Base-by-base conservation (phyloP, 2,329 filamentous ascomycete genomes). In the Talaromyces sp. region DNA sequence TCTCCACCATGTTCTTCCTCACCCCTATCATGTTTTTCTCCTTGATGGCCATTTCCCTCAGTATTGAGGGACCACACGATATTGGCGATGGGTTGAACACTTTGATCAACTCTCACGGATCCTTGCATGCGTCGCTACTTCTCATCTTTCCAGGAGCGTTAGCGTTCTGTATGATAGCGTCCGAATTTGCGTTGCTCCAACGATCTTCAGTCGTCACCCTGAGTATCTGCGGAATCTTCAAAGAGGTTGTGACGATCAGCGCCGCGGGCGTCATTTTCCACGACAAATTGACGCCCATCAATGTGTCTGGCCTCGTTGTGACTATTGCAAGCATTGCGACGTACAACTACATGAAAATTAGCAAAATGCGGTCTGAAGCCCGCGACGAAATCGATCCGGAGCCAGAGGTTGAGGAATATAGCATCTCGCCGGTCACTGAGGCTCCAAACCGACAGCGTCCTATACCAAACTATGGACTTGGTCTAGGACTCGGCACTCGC, bases 181-280 rank as follows among this genome's bases (percentile, higher is more conserved):
- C 91, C 59, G 95, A 99, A 77, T 99, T 98, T 74, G 94, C 95
- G 59, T 85, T 99, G 64, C 85, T 99, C 67, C 90, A 97, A 80
- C 91, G 95, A 55, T 98, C 94, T 0, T 96, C 91, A 1, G 95
- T 99, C 59, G 95, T 99, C 57, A 98, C 95, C 0, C 83, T 99
- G 53, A 96, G 90, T 57, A 97, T 99, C 68, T 96, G 93, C 65
- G 95, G 95, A 64, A 98, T 99, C 65, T 98, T 99, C 83, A 99
- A 99, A 75, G 95, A 99, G 79, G 95, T 98, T 47, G 88, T 99
- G 60, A 99, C 95, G 14, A 98, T 99, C 70, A 89, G 87, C 47
- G 92, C 92, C 0, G 94, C 94, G 0, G 90, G 92, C 8, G 75
- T 96, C 31, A 87, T 96, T 4, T 99, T 97, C 79, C 85, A 95